Conservation (phyloP, 768 basidiomycete species). For the Mycena metata region DNA sequence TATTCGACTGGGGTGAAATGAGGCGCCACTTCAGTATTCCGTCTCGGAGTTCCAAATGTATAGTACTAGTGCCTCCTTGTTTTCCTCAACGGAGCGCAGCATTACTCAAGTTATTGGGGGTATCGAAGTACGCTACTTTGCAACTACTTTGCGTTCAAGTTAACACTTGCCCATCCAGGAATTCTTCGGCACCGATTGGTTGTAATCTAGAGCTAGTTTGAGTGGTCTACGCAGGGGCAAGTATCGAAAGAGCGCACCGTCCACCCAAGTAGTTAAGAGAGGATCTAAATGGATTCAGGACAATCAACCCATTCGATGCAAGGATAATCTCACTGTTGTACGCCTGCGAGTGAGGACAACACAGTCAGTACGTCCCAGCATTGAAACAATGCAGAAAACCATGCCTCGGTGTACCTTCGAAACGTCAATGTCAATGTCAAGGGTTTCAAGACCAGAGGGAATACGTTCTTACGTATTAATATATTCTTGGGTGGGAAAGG, state of each 20-base stretch:
- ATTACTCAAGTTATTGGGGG: too few relatives aligned
- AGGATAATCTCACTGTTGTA: neutral
- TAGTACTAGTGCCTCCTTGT: too few relatives aligned
- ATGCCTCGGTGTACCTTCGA: neutral
- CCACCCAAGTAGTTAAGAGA: slow-evolving; percentile 66
- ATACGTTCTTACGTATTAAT: slow-evolving; percentile 60
- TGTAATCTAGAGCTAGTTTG: slow-evolving; percentile 45
- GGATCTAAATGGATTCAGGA: slow-evolving; percentile 65
- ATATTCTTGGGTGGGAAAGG: slow-evolving; percentile 73
- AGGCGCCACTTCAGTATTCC: too few relatives aligned
- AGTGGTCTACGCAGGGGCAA: slow-evolving; percentile 5
- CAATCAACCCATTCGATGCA: slow-evolving; percentile 47
- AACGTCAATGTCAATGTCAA: neutral
- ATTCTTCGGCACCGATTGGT: slow-evolving; percentile 67
- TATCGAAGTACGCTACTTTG: too few relatives aligned
- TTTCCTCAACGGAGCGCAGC: too few relatives aligned
- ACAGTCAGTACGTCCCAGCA: too few relatives aligned
- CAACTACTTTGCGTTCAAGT: too few relatives aligned
- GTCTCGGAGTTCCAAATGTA: too few relatives aligned
- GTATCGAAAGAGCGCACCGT: slow-evolving; percentile 13
- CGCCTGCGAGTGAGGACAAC: neutral
- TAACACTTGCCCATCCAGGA: slow-evolving; percentile 58
- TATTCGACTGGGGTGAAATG: too few relatives aligned
- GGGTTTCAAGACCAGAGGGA: neutral
- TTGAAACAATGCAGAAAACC: too few relatives aligned